Evolutionary conservation across 83 land plant species (phyloP).

Genomic region (Isoetes engelmannii): DNA sequence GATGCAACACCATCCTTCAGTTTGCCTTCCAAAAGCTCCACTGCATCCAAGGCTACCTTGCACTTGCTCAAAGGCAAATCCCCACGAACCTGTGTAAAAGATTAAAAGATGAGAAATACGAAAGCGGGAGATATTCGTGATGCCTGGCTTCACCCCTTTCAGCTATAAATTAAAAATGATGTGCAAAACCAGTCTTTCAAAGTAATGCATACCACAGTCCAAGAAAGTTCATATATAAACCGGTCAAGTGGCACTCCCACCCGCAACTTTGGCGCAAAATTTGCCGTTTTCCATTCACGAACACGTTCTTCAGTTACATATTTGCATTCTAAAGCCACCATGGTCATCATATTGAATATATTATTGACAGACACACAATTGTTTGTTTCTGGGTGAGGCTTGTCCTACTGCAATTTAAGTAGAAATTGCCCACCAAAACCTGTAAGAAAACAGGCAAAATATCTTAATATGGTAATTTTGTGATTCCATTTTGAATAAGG

Average conservation of each 20-base stretch:
- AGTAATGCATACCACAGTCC: slow-evolving; percentile 40
- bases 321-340: slow-evolving; percentile 39
- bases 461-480: too few species aligned
- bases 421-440: too few species aligned
- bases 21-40: slow-evolving; percentile 43
- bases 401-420: too few species aligned
- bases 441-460: too few species aligned
- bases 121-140: too few species aligned
- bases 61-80: slow-evolving; percentile 83
- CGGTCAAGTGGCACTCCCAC: slow-evolving; percentile 43
- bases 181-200: not conserved
- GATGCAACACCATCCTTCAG: slow-evolving; percentile 53
- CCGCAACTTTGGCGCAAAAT: slow-evolving; percentile 33
- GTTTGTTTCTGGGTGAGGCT: too few species aligned
- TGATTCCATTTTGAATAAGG: too few species aligned
- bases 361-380: too few species aligned
- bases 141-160: too few species aligned
- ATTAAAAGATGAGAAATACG: not conserved
- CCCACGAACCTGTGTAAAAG: slow-evolving; percentile 60
- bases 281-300: slow-evolving; percentile 53
- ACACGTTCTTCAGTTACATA: slow-evolving; percentile 60
- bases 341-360: slow-evolving; percentile 26
- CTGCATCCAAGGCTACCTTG: slow-evolving; percentile 64
- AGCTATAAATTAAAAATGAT: not conserved
- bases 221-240: slow-evolving; percentile 83